Percentiles rank a stretch among this genome's conserved stretches.
phyloP scores from a whole-genome alignment of 257 asterid genomes.

The Gentiana dahurica region DNA sequence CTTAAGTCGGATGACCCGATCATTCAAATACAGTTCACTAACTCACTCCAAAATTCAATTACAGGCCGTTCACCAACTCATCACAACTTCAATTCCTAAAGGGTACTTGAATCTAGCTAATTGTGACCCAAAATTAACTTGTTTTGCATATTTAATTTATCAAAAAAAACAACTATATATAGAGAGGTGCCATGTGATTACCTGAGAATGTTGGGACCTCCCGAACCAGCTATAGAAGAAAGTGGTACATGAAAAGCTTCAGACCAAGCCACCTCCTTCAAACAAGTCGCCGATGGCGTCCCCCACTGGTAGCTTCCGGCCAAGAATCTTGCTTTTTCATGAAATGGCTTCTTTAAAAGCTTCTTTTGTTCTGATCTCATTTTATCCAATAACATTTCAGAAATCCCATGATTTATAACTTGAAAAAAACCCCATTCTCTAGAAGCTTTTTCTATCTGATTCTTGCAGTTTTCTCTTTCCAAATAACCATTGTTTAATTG shows the following conservation, averaged over 20 bases:
- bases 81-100: too few species aligned
- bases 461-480: slow-evolving; percentile 43
- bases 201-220: slow-evolving; percentile 42
- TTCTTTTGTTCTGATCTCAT: slow-evolving; percentile 60
- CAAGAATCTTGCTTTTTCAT: slow-evolving; percentile 38
- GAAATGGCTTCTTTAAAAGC: slow-evolving; percentile 48
- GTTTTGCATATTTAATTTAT: too few species aligned
- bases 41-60: too few species aligned
- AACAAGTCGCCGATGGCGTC: slow-evolving; percentile 52
- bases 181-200: slow-evolving; percentile 12
- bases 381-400: slow-evolving; percentile 29
- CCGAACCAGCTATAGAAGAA: slow-evolving; percentile 30
- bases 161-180: too few species aligned
- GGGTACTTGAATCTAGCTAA: too few species aligned
- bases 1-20: too few species aligned
- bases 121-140: too few species aligned
- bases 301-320: slow-evolving; percentile 83
- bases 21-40: too few species aligned
- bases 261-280: slow-evolving; percentile 67
- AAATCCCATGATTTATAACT: slow-evolving; percentile 69
- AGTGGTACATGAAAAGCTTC: slow-evolving; percentile 80
- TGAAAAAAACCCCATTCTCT: slow-evolving; percentile 89
- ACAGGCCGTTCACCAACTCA: too few species aligned
- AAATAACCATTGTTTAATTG: slow-evolving; percentile 28
- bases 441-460: slow-evolving; percentile 48